Evolutionary conservation across 768 basidiomycete species (phyloP).

Genomic region (Cantharellus cinnabarinus): DNA sequence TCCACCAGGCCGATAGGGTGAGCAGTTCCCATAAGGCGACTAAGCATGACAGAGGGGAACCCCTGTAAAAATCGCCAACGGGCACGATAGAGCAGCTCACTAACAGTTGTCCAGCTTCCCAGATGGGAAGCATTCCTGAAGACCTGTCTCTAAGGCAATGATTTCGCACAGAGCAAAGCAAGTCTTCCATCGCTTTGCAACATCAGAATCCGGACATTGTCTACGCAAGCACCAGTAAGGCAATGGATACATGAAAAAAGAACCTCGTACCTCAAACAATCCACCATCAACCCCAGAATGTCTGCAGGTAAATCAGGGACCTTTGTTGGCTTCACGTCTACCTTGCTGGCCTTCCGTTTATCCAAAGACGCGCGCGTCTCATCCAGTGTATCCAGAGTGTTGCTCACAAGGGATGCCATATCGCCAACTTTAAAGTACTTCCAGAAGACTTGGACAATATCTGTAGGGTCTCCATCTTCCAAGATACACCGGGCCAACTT

Average conservation of each 20-base stretch:
- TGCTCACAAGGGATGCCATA: too few relatives aligned
- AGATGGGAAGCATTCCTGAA: neutral
- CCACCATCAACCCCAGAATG: neutral
- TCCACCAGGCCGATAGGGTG: neutral
- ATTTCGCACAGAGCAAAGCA: neutral
- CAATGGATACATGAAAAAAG: neutral
- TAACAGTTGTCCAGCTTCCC: neutral
- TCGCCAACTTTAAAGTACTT: too few relatives aligned
- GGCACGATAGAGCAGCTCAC: neutral
- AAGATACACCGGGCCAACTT: neutral
- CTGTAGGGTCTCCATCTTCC: neutral
- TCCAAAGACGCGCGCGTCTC: neutral
- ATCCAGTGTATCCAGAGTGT: neutral
- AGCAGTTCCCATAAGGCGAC: constrained; percentile 1
- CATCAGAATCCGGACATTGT: neutral
- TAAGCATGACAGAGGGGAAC: neutral
- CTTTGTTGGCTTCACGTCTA: neutral
- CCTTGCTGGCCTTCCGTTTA: neutral
- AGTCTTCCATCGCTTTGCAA: neutral
- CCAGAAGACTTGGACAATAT: neutral
- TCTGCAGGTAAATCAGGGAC: neutral
- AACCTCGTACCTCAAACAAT: neutral
- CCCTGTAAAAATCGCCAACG: neutral
- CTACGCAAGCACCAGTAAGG: neutral
- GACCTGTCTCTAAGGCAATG: neutral